Conservation (phyloP, 2,329 filamentous ascomycete genomes). For the Aspergillus ochraceoroseus region DNA sequence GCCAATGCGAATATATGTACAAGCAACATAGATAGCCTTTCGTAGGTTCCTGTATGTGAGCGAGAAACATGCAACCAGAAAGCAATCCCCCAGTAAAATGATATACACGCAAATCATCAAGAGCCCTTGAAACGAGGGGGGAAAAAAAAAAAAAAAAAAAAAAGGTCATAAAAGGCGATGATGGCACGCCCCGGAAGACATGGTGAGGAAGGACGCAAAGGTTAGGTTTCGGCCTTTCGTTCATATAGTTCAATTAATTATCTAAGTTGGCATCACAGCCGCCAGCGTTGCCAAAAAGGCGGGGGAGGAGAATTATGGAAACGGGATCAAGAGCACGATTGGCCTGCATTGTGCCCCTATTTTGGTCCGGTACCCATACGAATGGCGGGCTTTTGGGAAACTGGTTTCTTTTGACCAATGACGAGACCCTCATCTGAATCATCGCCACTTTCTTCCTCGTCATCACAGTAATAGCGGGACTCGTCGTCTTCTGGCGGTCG, state of each 20-base stretch:
- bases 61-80: constrained; percentile 15
- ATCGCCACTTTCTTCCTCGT: constrained; percentile 38
- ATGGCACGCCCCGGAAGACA: not conserved
- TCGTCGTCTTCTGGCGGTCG: constrained; percentile 36
- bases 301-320: not conserved
- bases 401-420: constrained; percentile 36
- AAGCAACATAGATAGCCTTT: constrained; percentile 28
- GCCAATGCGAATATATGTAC: constrained; percentile 35
- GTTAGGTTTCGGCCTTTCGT: not conserved
- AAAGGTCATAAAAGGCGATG: not conserved
- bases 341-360: constrained; percentile 11
- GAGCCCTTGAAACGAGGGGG: not conserved
- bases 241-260: too few species aligned
- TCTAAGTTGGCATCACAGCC: too few species aligned
- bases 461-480: constrained; percentile 39
- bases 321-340: constrained; percentile 5
- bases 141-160: not conserved
- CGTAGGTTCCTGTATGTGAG: constrained; percentile 20
- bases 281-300: too few species aligned
- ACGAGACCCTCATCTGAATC: constrained; percentile 43
- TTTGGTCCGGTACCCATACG: constrained; percentile 13
- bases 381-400: constrained; percentile 22
- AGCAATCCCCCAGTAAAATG: constrained; percentile 16
- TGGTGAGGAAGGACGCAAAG: not conserved
- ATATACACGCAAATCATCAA: constrained; percentile 20